Evolutionary conservation across 257 asterid genomes (phyloP).

Genomic region (Ehretia macrophylla): DNA sequence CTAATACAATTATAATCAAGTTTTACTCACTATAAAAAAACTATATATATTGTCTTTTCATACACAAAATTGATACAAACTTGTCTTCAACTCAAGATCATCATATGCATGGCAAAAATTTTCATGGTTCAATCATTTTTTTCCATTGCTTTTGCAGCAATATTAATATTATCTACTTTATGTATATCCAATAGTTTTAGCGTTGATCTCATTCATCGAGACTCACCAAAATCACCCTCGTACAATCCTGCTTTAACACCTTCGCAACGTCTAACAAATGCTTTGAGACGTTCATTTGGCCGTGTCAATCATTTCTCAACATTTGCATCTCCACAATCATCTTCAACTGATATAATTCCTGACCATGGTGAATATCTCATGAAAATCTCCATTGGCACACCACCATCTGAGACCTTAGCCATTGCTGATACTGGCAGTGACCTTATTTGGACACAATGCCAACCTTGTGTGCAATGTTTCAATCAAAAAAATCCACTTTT

Average conservation of each 20-base stretch:
- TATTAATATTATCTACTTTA: neutral
- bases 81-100: too few species aligned
- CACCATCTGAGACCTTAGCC: conserved; percentile 11
- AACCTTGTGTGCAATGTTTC: conserved; percentile 13
- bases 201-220: conserved; percentile 29
- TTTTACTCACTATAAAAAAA: too few species aligned
- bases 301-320: conserved; percentile 12
- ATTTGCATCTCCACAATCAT: neutral
- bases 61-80: neutral
- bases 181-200: conserved; percentile 15
- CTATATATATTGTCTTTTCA: neutral
- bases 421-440: conserved; percentile 24
- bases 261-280: conserved; percentile 12
- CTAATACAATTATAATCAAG: too few species aligned
- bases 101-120: neutral
- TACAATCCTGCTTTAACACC: conserved; percentile 15
- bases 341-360: neutral
- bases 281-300: conserved; percentile 16
- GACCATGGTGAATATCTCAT: conserved; percentile 17
- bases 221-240: conserved; percentile 30
- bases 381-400: conserved; percentile 27
- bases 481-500: conserved; percentile 8
- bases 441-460: conserved; percentile 28
- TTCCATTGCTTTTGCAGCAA: neutral
- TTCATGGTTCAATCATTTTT: neutral